Evolutionary conservation across 208 protist genomes (phyloP), one percentile per base, ranked within the genome.

Genomic region (Leishmania guyanensis): DNA sequence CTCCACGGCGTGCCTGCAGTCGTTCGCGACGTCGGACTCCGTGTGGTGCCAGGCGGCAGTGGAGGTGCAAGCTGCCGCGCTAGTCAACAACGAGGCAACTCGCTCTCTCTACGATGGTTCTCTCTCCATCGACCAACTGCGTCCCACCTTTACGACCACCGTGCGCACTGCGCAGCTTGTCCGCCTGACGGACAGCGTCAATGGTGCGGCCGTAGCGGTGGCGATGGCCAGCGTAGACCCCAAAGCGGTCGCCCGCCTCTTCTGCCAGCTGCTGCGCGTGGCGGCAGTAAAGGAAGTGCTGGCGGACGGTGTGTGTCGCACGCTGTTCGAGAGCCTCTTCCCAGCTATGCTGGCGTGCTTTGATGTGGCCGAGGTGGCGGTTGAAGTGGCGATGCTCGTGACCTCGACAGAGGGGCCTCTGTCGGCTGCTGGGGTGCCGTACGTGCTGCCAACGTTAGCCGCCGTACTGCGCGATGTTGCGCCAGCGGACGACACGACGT

Each of bases 141-240:
- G 82, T 3, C 82, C 94, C 1, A 84, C 88, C 5, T 48, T 97
- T 76, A 81, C 89, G 22, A 75, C 77, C 5, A 78, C 84, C 80
- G 92, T 96, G 53, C 93, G 94, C 70, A 95, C 92, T 0, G 92
- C 87, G 1, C 94, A 97, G 84, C 85, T 95, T 3, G 68, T 97
- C 33, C 90, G 92, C n/a, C 81, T 97, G 75, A 75, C 90, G 60
- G 92, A 92, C 54, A 75, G 75, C 75, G 81, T 89, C 76, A 76
- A 87, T 50, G 82, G 74, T 9, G 77, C 85, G 43, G 82, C 82
- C 22, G 70, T 72, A 17, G 79, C 81, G 26, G 85, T 78, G 72
- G 71, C 83, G 39, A 82, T 86, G 39, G 83, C 82, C 0, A 26
- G 46, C 16, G 75, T 48, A 29, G 82, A 88, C 26, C 56, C 77